Base-by-base conservation (phyloP, 129 eudicot species). In the Glebionis coronaria region DNA sequence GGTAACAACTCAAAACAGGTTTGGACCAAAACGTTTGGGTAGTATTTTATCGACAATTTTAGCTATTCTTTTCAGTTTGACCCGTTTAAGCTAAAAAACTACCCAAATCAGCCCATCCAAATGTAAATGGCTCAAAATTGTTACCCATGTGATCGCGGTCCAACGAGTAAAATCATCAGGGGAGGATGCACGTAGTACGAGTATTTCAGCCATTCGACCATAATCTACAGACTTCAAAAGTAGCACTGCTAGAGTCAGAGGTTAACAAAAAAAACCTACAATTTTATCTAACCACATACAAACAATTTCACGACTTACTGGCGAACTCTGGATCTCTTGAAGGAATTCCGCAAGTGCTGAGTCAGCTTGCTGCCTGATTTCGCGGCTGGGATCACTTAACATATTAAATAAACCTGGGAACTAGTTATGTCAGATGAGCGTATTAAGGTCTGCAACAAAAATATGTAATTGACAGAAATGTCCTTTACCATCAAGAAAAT, bases 161-260 rank as follows among this genome's bases (percentile, higher is more conserved):
- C 88, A 82, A 38, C 97, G 83, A 68, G 99, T 93, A 74, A 88
- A 93, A 74, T 84, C 99, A 72, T 93, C 99, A 55, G 77, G 79
- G 13, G 99, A 84, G 73, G 90, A 86, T 58, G 99, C 99, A 83
- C 99, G 78, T 61, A 82, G 95, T 31, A 93, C 97, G 81, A 93
- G 85, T 72, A 93, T 93, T 82, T 93, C 97, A 65, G 99, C 97
- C 99, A 93, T 93, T 81, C 99, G 99, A 73, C 99, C 99, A 73
- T 93, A 93, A 84, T 93, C 99, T 93, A 93, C 99, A 82, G 99
- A 93, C 99, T 93, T 87, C 88, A 82, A 65, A 46, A 80, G 84
- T 75, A 83, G 63, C 72, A 90, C 81, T 65, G 79, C 74, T 86
- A 63, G 73, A 72, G 86, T 86, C 86, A 81, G 80, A 79, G 57